Conservation (phyloP, 2,329 filamentous ascomycete species). For the Didymella segeticola region DNA sequence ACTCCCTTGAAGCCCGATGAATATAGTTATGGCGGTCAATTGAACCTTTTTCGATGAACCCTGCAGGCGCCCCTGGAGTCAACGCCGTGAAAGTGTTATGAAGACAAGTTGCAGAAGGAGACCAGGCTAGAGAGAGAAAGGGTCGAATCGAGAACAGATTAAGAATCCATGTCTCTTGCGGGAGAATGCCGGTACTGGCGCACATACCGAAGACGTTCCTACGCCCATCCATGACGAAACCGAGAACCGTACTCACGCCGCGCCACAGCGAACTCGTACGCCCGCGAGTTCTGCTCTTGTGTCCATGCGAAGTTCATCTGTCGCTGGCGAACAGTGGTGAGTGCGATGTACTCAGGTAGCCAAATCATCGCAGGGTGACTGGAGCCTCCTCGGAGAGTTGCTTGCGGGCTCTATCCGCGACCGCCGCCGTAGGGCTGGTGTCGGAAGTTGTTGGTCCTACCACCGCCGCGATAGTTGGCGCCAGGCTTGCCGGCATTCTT, state of each 20-base stretch:
- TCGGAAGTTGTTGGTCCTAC: conserved; percentile 50
- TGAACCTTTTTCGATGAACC: conserved; percentile 5
- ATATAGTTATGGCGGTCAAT: background rate
- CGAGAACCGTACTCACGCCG: background rate
- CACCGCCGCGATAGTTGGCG: conserved; percentile 91
- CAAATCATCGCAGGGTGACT: background rate
- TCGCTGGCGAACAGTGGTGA: background rate
- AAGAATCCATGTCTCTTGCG: background rate
- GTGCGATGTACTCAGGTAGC: background rate
- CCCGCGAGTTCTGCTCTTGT: background rate
- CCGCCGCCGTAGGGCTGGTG: conserved; percentile 44
- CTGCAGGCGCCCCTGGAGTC: background rate
- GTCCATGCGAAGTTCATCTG: background rate
- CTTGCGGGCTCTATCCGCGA: conserved; percentile 19
- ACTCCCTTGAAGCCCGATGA: background rate
- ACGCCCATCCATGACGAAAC: background rate
- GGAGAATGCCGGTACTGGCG: background rate
- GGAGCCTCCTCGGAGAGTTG: background rate
- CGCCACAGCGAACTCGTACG: background rate
- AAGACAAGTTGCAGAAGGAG: conserved; percentile 5
- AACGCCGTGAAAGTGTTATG: background rate
- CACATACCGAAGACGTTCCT: background rate
- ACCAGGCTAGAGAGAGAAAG: background rate
- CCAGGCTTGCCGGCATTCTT: conserved; percentile 93
- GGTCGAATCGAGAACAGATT: background rate